Percentiles rank a stretch among this genome's conserved stretches.
phyloP scores from a whole-genome alignment of 2,329 filamentous ascomycete genomes.

The Pseudocercospora crystallina region DNA sequence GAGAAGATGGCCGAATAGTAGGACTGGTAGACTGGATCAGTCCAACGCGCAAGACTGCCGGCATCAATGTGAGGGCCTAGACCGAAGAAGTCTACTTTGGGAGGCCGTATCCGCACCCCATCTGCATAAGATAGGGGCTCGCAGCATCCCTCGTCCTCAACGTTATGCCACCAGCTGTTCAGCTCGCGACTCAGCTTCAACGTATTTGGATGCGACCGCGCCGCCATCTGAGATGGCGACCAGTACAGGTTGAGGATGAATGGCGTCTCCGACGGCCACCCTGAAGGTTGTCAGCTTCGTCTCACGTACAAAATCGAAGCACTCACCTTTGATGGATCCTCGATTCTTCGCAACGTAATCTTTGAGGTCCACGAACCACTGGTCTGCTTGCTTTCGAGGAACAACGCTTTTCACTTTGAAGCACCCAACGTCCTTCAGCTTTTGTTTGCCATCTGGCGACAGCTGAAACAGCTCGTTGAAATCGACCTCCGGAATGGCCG shows the following conservation, averaged over 20 bases:
- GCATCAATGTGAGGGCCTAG: slow-evolving; percentile 13
- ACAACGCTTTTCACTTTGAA: slow-evolving; percentile 13
- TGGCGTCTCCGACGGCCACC: slow-evolving; percentile 12
- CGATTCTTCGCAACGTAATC: slow-evolving; percentile 8
- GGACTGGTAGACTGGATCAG: slow-evolving; percentile 6
- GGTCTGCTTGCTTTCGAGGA: slow-evolving; percentile 7
- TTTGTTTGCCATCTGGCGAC: slow-evolving; percentile 1
- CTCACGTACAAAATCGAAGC: background rate
- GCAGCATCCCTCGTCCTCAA: background rate
- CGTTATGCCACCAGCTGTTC: slow-evolving; percentile 13
- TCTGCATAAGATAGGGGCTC: slow-evolving; percentile 12
- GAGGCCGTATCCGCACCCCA: slow-evolving; percentile 10
- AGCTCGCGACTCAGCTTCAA: slow-evolving; percentile 9
- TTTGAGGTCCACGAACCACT: slow-evolving; percentile 11
- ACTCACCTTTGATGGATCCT: slow-evolving; percentile 8
- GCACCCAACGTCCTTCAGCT: slow-evolving; percentile 13
- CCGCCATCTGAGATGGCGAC: slow-evolving; percentile 10
- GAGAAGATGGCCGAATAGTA: slow-evolving; percentile 8
- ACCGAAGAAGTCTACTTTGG: slow-evolving; percentile 10
- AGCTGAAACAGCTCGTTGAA: slow-evolving; percentile 6
- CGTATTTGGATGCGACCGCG: slow-evolving; percentile 10
- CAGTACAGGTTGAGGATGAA: slow-evolving; percentile 15
- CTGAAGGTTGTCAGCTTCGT: background rate
- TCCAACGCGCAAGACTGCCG: slow-evolving; percentile 10
- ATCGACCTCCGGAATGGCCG: slow-evolving; percentile 6